Evolutionary conservation across 257 asterid species (phyloP).

Genomic region (Fraxinus quadrangulata): DNA sequence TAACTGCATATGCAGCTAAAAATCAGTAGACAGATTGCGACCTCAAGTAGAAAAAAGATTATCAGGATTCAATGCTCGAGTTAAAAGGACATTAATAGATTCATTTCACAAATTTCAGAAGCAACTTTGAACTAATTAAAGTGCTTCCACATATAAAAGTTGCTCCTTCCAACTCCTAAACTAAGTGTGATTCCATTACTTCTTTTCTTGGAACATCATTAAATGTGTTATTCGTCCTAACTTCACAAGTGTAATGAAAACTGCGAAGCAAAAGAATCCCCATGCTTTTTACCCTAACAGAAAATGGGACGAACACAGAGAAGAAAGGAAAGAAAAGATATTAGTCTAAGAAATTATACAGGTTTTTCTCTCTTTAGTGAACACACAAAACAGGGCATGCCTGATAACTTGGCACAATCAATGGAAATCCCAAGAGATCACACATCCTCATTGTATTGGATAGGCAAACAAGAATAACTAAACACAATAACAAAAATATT

Average conservation of each 20-base stretch:
- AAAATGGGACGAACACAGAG: neutral
- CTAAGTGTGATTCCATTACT: neutral
- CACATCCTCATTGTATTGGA: neutral
- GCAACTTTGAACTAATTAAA: neutral
- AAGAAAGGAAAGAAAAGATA: neutral
- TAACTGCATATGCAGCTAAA: slow-evolving; percentile 55
- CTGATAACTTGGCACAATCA: neutral
- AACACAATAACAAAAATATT: neutral
- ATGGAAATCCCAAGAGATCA: neutral
- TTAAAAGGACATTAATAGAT: slow-evolving; percentile 10
- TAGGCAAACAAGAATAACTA: neutral
- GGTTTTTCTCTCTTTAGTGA: neutral
- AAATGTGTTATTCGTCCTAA: neutral
- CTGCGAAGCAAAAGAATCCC: neutral
- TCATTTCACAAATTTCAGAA: slow-evolving; percentile 18
- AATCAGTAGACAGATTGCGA: slow-evolving; percentile 21
- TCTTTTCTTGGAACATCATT: neutral
- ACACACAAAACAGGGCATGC: neutral
- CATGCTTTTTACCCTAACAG: neutral
- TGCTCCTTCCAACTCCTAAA: slow-evolving; percentile 6
- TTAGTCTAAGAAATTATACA: neutral
- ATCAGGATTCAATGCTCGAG: slow-evolving; percentile 9
- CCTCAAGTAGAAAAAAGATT: slow-evolving; percentile 5
- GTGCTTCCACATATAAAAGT: slow-evolving; percentile 8
- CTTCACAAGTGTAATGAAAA: neutral